phyloP scores from a whole-genome alignment of 257 asterid species.

The Solanum verrucosum region DNA sequence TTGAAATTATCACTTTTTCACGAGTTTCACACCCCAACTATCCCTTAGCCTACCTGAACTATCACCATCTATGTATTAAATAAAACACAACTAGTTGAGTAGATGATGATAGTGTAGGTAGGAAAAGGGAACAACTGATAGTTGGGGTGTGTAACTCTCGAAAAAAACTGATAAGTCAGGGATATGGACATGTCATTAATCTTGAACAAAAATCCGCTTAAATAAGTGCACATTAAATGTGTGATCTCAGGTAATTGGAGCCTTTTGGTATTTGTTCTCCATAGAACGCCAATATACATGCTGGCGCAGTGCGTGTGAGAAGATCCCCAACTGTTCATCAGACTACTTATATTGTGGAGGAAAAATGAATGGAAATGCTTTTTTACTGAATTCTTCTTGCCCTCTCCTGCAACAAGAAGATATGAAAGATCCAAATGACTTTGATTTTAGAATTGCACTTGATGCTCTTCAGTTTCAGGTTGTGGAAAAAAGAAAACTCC shows the following conservation, averaged over 20 bases:
- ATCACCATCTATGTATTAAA: background rate
- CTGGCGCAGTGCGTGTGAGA: constrained; percentile 34
- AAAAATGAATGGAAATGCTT: background rate
- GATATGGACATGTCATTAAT: background rate
- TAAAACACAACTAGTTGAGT: too few species aligned
- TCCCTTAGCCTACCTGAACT: background rate
- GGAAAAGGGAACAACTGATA: background rate
- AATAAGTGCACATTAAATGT: background rate
- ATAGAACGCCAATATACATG: constrained; percentile 44
- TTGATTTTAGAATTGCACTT: constrained; percentile 57
- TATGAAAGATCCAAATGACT: constrained; percentile 16
- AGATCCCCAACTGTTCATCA: background rate
- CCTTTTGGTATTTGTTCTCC: constrained; percentile 54
- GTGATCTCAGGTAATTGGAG: constrained; percentile 30
- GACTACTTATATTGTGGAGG: constrained; percentile 26
- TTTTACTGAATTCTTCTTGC: constrained; percentile 34
- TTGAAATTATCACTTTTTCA: rapidly evolving
- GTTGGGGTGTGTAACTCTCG: background rate
- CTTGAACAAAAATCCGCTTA: background rate
- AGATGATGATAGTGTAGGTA: background rate
- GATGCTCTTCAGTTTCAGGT: constrained; percentile 50
- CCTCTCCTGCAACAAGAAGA: constrained; percentile 28
- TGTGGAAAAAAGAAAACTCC: constrained; percentile 21
- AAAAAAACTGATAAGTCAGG: background rate
- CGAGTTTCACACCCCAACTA: background rate